These are phyloP conservation scores for Aphanomyces invadans DNA, from an alignment of 352 stramenopile species.

Conservation along the genomic window DNA sequence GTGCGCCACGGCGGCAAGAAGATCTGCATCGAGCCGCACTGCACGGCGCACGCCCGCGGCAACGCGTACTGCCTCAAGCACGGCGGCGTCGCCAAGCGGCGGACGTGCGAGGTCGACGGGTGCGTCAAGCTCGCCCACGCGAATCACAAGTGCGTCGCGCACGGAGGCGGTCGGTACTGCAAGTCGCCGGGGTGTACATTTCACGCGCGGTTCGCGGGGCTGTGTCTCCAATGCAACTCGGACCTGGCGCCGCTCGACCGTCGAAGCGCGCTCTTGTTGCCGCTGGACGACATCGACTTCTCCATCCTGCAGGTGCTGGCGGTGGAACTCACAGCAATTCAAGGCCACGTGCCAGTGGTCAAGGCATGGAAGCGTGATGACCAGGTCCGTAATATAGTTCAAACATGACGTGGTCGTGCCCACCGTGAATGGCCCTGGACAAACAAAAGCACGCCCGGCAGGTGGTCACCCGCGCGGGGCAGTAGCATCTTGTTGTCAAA, in stretches of 20 bases:
- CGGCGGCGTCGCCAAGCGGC: conserved; percentile 6
- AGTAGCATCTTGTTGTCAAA: no score
- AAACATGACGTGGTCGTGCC: background rate
- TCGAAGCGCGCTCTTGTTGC: background rate
- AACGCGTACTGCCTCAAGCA: conserved; percentile 14
- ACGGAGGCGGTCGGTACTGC: conserved; percentile 15
- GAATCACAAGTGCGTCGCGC: conserved; percentile 1
- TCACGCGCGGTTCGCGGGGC: conserved; percentile 10
- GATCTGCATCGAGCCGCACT: background rate
- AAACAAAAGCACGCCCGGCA: no score
- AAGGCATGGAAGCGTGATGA: background rate
- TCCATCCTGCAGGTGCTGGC: background rate
- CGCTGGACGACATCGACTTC: background rate
- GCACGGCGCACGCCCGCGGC: conserved; percentile 7
- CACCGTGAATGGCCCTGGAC: no score
- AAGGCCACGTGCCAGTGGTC: background rate
- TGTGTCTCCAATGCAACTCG: conserved; percentile 7
- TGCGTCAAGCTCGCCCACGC: conserved; percentile 18
- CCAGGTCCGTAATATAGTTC: background rate
- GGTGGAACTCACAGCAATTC: background rate
- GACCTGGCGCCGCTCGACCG: background rate
- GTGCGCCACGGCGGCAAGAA: conserved; percentile 21
- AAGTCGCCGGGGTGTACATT: background rate
- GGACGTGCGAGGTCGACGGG: conserved; percentile 6
- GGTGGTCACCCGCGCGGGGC: no score